Base-by-base conservation (phyloP, 2,329 filamentous ascomycete genomes). In the Cryphonectria japonica region DNA sequence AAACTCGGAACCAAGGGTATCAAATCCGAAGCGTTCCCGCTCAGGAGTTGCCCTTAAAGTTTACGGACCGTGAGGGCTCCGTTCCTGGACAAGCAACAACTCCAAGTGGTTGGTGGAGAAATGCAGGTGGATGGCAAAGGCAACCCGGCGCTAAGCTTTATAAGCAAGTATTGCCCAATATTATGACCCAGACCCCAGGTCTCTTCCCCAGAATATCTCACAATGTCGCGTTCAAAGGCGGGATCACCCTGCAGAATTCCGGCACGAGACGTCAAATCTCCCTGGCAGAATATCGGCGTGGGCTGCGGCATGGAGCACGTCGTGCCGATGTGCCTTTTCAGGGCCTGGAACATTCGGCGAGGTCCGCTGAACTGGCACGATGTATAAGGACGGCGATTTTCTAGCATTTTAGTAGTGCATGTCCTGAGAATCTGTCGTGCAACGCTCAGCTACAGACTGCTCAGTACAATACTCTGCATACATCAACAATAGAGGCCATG, bases 101-200 rank as follows among this genome's bases (percentile, higher is more conserved):
- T 60, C 37, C 14, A 34, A 32, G 14, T 71, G 71, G 71, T 72
- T 72, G 71, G 71, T 72, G 71, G 71, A 72, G 65, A 72, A 72
- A 70, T 65, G 39, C 29, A 41, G 11, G 32, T 43, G 26, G 19
- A 32, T 43, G 26, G 26, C 29, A 66, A 19, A 13, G 11, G 26
- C 29, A 65, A 7, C 43, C 62, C 62, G 39, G 37, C 41, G 32
- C 62, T 50, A 43, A 52, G 41, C 11, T 19, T 52, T 46, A 54
- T 26, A 34, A 39, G 63, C 63, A 32, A 54, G 26, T 54, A 66
- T 66, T 26, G 16, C 34, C 6, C 41, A 54, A 66, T 22, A 52
- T 39, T 54, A 2, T 32, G 16, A 32, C 52, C 14, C 32, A 32
- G 13, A 13, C 8, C 59, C 29, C 2, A 32, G 46, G 32, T 34